A percentile compares a stretch with the other conserved stretches of the same genome.
phyloP scores from a whole-genome alignment of 2,329 filamentous ascomycete species.

The Sclerotiophoma versabilis region DNA sequence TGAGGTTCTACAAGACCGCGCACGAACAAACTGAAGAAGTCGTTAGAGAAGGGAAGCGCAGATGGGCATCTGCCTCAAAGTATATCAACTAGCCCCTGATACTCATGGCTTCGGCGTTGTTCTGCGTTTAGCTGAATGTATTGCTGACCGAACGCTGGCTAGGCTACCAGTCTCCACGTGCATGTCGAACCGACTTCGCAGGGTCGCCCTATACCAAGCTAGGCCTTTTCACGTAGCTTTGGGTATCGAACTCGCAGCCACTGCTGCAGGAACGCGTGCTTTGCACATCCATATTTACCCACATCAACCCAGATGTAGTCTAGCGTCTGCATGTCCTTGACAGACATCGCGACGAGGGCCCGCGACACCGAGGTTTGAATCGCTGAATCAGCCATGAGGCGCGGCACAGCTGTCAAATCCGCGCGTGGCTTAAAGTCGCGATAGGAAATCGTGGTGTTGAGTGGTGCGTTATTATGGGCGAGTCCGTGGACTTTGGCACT shows the following conservation, averaged over 20 bases:
- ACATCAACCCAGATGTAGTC: background rate
- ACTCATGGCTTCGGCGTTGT: conserved; percentile 3
- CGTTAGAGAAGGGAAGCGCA: conserved; percentile 21
- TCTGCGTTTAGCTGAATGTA: conserved; percentile 8
- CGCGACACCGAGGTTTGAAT: conserved; percentile 6
- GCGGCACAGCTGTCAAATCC: conserved; percentile 23
- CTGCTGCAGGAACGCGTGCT: conserved; percentile 24
- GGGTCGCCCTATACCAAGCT: conserved; percentile 2
- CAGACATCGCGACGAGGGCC: background rate
- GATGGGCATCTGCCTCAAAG: background rate
- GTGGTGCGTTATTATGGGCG: conserved; percentile 16
- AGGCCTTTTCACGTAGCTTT: conserved; percentile 1
- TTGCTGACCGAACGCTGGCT: conserved; percentile 3
- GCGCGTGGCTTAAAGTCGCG: conserved; percentile 21
- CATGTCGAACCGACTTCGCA: background rate
- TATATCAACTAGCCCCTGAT: conserved; percentile 23
- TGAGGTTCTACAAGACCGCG: conserved; percentile 28
- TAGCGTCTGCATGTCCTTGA: conserved; percentile 6
- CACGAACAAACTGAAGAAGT: conserved; percentile 34
- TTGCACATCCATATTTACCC: conserved; percentile 4
- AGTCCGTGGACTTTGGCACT: conserved; percentile 1
- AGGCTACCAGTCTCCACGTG: conserved; percentile 1
- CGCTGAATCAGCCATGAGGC: conserved; percentile 5
- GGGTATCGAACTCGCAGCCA: conserved; percentile 7
- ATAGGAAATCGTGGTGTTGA: conserved; percentile 19